Evolutionary conservation across 208 protist species (phyloP).

Genomic region (Naegleria gruberi): DNA sequence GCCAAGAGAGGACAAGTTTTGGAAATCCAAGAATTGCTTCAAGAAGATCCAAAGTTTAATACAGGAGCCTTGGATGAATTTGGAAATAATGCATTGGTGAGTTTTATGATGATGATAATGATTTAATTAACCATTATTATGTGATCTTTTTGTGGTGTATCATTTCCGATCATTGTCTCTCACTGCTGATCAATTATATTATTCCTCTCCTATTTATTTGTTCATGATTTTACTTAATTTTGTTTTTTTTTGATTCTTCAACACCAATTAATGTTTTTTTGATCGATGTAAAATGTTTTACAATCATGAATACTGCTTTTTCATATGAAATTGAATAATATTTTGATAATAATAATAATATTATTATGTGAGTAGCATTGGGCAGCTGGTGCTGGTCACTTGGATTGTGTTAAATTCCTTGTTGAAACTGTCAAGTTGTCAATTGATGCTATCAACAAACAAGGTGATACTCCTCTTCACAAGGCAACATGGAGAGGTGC

Average conservation of each 20-base stretch:
- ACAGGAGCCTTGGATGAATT: not conserved
- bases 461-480: slow-evolving; percentile 16
- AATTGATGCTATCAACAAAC: not conserved
- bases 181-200: too few relatives aligned
- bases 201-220: not conserved
- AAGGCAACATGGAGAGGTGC: slow-evolving; percentile 16
- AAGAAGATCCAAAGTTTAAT: not conserved
- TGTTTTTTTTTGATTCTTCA: too few relatives aligned
- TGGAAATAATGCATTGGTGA: not conserved
- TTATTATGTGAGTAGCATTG: not conserved
- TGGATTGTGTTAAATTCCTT: not conserved
- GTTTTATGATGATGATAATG: not conserved
- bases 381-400: not conserved
- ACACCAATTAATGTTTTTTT: too few relatives aligned
- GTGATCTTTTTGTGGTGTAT: too few relatives aligned
- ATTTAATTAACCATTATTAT: too few relatives aligned
- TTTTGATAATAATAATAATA: not conserved
- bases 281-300: too few relatives aligned
- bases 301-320: too few relatives aligned
- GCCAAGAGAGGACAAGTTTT: not conserved
- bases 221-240: not conserved
- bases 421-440: not conserved
- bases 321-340: not conserved
- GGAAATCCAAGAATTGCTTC: not conserved
- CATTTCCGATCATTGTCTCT: too few relatives aligned